Percentiles rank a stretch among this genome's conserved stretches.
phyloP scores from a whole-genome alignment of 176 grass and related monocot genomes.

The Lolium rigidum region DNA sequence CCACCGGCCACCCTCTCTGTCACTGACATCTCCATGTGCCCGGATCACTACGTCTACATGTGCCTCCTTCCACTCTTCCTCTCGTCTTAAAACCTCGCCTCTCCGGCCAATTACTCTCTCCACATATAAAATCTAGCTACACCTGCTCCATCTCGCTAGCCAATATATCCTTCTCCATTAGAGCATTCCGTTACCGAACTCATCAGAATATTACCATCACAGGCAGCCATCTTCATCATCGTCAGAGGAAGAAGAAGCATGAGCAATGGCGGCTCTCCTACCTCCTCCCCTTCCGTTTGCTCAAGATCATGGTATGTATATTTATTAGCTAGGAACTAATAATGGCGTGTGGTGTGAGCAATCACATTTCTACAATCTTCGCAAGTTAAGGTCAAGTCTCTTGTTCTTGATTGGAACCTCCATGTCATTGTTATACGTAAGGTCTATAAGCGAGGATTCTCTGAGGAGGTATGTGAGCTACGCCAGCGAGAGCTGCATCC shows the following conservation, averaged over 20 bases:
- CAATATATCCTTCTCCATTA: neutral
- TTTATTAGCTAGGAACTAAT: neutral
- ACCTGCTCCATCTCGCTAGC: conserved; percentile 33
- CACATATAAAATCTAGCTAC: conserved; percentile 28
- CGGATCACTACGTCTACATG: conserved; percentile 52
- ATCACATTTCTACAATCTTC: neutral
- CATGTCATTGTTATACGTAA: neutral
- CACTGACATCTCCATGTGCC: conserved; percentile 62
- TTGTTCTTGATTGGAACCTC: too few relatives aligned
- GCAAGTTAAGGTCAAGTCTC: neutral
- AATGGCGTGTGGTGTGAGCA: neutral
- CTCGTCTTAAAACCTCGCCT: conserved; percentile 12
- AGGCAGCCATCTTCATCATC: neutral
- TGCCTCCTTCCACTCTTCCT: neutral
- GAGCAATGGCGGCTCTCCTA: conserved; percentile 44
- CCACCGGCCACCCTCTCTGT: conserved; percentile 41
- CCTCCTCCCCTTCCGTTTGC: conserved; percentile 54
- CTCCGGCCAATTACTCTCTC: conserved; percentile 23
- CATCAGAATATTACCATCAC: conserved; percentile 6
- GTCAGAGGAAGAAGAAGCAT: conserved; percentile 31
- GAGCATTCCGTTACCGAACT: neutral
- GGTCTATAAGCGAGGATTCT: conserved; percentile 96
- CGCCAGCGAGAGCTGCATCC: conserved; percentile 97
- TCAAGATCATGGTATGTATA: conserved; percentile 60
- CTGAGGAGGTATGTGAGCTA: conserved; percentile 85